Evolutionary conservation across 257 asterid species (phyloP).

Genomic region (Lycium barbarum): DNA sequence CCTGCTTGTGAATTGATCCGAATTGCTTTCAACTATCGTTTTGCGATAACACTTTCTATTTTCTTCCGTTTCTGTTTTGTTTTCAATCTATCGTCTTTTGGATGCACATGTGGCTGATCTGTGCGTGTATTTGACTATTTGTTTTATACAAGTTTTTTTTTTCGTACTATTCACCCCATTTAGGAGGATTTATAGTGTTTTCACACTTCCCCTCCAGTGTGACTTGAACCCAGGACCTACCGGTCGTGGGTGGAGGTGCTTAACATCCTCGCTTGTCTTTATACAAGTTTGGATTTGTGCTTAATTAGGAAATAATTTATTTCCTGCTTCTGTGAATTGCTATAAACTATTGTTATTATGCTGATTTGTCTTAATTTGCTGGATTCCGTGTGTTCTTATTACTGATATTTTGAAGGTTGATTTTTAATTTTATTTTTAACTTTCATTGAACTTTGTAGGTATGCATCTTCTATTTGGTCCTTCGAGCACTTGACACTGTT

Average conservation of each 20-base stretch:
- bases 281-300: not conserved
- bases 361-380: not conserved
- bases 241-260: too few relatives aligned
- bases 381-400: not conserved
- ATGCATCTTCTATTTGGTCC: slow-evolving; percentile 97
- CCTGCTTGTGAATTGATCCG: too few relatives aligned
- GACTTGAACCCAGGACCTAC: too few relatives aligned
- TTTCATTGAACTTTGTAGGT: slow-evolving; percentile 55
- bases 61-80: not conserved
- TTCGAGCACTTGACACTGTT: slow-evolving; percentile 96
- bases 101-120: not conserved
- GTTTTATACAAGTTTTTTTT: not conserved
- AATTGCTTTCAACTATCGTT: too few relatives aligned
- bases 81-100: not conserved
- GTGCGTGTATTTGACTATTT: not conserved
- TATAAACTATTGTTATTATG: not conserved
- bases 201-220: too few relatives aligned
- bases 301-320: not conserved
- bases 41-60: not conserved
- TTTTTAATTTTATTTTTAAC: not conserved
- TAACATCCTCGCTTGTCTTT: too few relatives aligned
- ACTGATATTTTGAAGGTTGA: not conserved
- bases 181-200: too few relatives aligned
- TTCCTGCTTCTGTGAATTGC: not conserved
- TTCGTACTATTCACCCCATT: too few relatives aligned